Conservation (phyloP, 176 grass and related monocot genomes). For the Saccharum officinarum region DNA sequence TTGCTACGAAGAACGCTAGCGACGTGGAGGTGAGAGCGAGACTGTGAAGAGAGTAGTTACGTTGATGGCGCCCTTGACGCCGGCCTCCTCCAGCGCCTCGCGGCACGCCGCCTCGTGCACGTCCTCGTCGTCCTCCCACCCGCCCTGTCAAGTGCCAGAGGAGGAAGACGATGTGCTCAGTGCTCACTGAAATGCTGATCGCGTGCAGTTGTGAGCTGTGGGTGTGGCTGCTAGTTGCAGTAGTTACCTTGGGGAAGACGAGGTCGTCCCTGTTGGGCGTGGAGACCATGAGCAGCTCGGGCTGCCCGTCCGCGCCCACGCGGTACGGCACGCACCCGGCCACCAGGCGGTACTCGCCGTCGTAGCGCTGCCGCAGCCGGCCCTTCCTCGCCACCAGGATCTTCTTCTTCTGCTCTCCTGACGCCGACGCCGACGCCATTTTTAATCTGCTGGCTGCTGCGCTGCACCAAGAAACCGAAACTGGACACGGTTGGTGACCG, state of each 20-base stretch:
- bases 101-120: slow-evolving; percentile 77
- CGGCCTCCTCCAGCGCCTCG: slow-evolving; percentile 90
- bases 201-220: background rate
- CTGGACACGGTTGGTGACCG: background rate
- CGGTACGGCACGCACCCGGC: slow-evolving; percentile 83
- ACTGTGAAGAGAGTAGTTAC: slow-evolving; percentile 19
- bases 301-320: slow-evolving; percentile 26
- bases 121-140: slow-evolving; percentile 60
- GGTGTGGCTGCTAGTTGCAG: background rate
- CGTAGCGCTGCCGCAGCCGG: slow-evolving; percentile 64
- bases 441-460: background rate
- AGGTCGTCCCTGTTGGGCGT: slow-evolving; percentile 75
- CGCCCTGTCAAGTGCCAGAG: background rate
- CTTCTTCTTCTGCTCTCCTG: background rate
- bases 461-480: background rate
- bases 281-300: slow-evolving; percentile 88
- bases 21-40: background rate
- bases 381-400: slow-evolving; percentile 53
- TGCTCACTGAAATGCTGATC: background rate
- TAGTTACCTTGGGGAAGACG: slow-evolving; percentile 86
- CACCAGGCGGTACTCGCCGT: slow-evolving; percentile 72
- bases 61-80: slow-evolving; percentile 70
- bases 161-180: background rate
- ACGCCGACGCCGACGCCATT: slow-evolving; percentile 24
- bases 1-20: background rate